phyloP scores from a whole-genome alignment of 345 rosid genomes.

The Tarenaya hassleriana region DNA sequence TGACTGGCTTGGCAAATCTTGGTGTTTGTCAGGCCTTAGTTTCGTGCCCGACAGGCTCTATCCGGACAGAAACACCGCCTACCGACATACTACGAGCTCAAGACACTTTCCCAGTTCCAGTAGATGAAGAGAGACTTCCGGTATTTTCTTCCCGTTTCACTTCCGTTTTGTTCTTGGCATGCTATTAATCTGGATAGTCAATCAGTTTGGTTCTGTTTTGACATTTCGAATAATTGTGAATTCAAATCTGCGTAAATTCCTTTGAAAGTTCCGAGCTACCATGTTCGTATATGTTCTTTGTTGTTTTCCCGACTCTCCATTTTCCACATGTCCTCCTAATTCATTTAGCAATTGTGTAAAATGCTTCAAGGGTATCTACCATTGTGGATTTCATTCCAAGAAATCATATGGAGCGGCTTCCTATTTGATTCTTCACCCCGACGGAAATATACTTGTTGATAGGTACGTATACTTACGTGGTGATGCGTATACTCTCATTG shows the following conservation, averaged over 20 bases:
- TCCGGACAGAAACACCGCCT: constrained; percentile 49
- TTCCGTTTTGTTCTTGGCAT: background rate
- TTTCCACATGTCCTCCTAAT: constrained; percentile 1
- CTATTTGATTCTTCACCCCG: constrained; percentile 45
- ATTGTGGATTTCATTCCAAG: constrained; percentile 65
- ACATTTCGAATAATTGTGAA: background rate
- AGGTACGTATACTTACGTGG: constrained; percentile 31
- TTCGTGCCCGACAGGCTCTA: constrained; percentile 58
- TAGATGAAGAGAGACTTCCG: constrained; percentile 45
- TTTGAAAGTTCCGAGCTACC: background rate
- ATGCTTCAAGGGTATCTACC: constrained; percentile 51
- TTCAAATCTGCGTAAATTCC: constrained; percentile 5
- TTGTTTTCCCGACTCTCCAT: too few relatives aligned
- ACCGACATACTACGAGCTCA: constrained; percentile 47
- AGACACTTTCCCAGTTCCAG: constrained; percentile 45
- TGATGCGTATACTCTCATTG: background rate
- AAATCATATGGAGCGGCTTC: constrained; percentile 59
- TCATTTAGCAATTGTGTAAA: background rate
- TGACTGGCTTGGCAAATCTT: too few relatives aligned
- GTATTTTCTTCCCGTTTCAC: constrained; percentile 28
- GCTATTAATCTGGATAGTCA: background rate
- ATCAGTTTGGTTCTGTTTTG: background rate
- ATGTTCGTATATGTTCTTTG: constrained; percentile 7
- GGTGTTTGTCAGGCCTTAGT: constrained; percentile 44
- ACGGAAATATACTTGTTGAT: constrained; percentile 59